These are phyloP conservation scores for Setaria italica DNA, from an alignment of 202 grass and related monocot genomes.

Conservation along the genomic window DNA sequence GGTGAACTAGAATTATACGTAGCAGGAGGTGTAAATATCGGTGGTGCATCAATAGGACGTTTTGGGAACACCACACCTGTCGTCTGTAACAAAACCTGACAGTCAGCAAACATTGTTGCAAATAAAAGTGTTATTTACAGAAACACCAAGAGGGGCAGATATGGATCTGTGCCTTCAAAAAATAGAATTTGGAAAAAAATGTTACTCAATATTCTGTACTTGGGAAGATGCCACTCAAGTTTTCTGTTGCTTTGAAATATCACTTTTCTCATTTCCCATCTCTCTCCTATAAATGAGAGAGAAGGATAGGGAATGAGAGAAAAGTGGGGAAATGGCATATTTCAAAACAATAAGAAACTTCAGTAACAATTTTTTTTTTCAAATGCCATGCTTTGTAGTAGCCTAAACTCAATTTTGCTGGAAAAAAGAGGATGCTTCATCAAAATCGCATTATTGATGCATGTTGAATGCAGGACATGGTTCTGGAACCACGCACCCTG, in stretches of 20 bases:
- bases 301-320: background rate
- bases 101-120: constrained; percentile 23
- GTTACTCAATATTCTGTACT: background rate
- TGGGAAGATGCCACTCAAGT: background rate
- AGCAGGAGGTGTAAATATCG: constrained; percentile 73
- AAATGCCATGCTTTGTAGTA: background rate
- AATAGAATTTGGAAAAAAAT: background rate
- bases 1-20: constrained; percentile 53
- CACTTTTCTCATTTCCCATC: background rate
- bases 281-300: background rate
- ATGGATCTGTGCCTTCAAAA: background rate
- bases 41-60: constrained; percentile 63
- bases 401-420: background rate
- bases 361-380: background rate
- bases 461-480: background rate
- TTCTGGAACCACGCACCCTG: constrained; percentile 12
- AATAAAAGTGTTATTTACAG: constrained; percentile 14
- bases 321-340: background rate
- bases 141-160: background rate
- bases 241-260: background rate
- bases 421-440: background rate
- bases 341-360: background rate
- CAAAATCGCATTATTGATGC: background rate
- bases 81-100: constrained; percentile 50
- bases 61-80: constrained; percentile 84